Evolutionary conservation across 768 basidiomycete genomes (phyloP), one percentile per base, ranked within the genome.

Genomic region (Mycena vitilis): DNA sequence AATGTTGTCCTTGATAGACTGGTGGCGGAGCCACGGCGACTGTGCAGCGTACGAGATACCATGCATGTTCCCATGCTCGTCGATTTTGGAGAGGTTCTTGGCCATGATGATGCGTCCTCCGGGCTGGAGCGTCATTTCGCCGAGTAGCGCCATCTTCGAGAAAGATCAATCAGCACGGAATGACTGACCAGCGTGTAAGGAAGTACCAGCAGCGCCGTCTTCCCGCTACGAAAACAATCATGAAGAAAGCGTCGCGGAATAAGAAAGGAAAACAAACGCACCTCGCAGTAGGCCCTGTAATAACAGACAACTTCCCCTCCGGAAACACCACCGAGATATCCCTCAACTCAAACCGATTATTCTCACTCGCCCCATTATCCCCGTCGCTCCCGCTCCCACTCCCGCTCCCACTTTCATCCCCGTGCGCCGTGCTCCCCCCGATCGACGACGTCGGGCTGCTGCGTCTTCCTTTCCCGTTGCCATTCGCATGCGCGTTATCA

Each of bases 231-330:
- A 44, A 13, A 3, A 10, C 18, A n/a, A 23, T 63, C 30, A 30
- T 30, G 30, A 22, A 63, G 38, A 18, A 36, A 30, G n/a, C 34
- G 22, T 10, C 15, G 20, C 9, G 13, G 9, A 53, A 51, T n/a
- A 53, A 51, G 23, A 7, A 38, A 30, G 13, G 23, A 10, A 30
- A 30, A 9, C 5, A 48, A 12, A n/a, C 69, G 22, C 5, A 70
- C 69, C 69, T 71, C 4, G 93, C 95, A 13, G 93, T 95, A 0
- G 94, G 92, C 0, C 92, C 92, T 34, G 91, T 91, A 61, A 96
- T 83, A 9, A 95, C 78, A 0, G 92, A 88, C 20, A 96, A 79
- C 76, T 89, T 75, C 9, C 91, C 89, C 30, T 90, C 85, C 0
- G 95, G 94, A 81, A 96, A 95, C 51, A 81, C 75, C 38, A 96